A percentile compares a stretch with the other conserved stretches of the same genome.
Conservation (phyloP, 2,329 filamentous ascomycete genomes). For the Ilyonectria robusta region DNA sequence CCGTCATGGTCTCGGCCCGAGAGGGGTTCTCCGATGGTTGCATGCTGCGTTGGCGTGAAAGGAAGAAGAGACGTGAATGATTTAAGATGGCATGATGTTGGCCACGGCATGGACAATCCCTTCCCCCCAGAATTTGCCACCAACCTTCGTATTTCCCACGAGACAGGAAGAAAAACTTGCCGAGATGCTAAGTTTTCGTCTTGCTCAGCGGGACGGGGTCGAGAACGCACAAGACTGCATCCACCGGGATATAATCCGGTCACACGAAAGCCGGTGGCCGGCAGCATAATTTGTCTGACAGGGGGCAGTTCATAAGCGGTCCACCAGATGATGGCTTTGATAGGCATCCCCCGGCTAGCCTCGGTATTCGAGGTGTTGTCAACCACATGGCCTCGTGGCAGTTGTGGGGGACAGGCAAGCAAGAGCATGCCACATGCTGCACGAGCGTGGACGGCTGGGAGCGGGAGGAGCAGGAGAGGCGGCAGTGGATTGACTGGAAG, state of each 20-base stretch:
- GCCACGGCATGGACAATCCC: slow-evolving; percentile 1
- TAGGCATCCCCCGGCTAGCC: slow-evolving; percentile 35
- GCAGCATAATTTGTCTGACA: slow-evolving; percentile 15
- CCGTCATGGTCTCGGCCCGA: slow-evolving; percentile 26
- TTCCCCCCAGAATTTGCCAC: slow-evolving; percentile 18
- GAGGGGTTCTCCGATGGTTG: slow-evolving; percentile 21
- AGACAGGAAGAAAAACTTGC: slow-evolving; percentile 4
- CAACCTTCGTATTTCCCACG: slow-evolving; percentile 4
- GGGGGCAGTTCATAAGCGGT: slow-evolving; percentile 18
- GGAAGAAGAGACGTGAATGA: slow-evolving; percentile 15
- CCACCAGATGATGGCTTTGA: slow-evolving; percentile 28
- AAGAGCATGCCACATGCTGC: slow-evolving; percentile 6
- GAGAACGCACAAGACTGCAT: slow-evolving; percentile 26
- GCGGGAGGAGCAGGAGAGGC: slow-evolving; percentile 5
- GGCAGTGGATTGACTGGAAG: background rate
- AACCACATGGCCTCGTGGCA: slow-evolving; percentile 31
- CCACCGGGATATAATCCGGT: slow-evolving; percentile 39
- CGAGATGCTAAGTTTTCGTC: slow-evolving; percentile 24
- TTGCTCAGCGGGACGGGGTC: slow-evolving; percentile 20
- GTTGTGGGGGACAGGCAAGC: slow-evolving; percentile 21
- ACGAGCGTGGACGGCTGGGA: slow-evolving; percentile 9
- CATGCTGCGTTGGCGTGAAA: slow-evolving; percentile 7
- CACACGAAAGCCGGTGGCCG: slow-evolving; percentile 35
- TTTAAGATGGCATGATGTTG: slow-evolving; percentile 33
- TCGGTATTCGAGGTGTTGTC: slow-evolving; percentile 27